Conservation (phyloP, 2,329 filamentous ascomycete species). For the Dryadomyces quercivorus region DNA sequence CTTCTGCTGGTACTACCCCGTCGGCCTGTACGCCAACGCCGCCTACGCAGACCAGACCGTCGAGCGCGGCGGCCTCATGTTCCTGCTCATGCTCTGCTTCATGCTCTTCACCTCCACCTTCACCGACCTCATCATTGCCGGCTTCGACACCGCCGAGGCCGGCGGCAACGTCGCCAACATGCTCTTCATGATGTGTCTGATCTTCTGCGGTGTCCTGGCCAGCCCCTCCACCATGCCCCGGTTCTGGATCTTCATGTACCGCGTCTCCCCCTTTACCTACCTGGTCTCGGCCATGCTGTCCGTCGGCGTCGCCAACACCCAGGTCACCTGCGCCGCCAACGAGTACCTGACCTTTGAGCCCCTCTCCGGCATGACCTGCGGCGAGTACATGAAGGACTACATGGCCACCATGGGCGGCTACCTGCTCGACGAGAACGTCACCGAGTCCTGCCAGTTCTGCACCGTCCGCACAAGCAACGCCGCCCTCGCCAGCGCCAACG, state of each 20-base stretch:
- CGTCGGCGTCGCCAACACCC: constrained; percentile 54
- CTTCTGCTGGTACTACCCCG: constrained; percentile 72
- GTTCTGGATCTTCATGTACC: constrained; percentile 79
- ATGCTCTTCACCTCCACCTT: constrained; percentile 63
- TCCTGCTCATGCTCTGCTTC: constrained; percentile 68
- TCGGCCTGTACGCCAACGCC: constrained; percentile 65
- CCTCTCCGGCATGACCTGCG: constrained; percentile 43
- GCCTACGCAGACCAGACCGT: constrained; percentile 43
- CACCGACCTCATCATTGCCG: constrained; percentile 61
- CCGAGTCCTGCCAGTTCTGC: constrained; percentile 43
- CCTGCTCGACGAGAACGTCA: constrained; percentile 36
- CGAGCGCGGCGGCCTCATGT: constrained; percentile 67
- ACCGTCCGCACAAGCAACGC: constrained; percentile 36
- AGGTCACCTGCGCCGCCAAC: constrained; percentile 53
- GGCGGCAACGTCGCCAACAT: constrained; percentile 52
- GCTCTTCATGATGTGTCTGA: constrained; percentile 43
- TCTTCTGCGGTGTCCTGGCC: constrained; percentile 53
- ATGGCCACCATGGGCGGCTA: constrained; percentile 37
- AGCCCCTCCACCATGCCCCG: constrained; percentile 44
- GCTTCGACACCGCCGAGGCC: constrained; percentile 55
- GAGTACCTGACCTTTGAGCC: constrained; percentile 60
- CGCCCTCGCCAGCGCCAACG: constrained; percentile 34
- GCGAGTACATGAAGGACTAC: constrained; percentile 42
- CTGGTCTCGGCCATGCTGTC: constrained; percentile 61
- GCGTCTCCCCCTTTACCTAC: constrained; percentile 73